These are phyloP conservation scores for Pleurozium schreberi DNA, from an alignment of 225 moss, liverwort and hornwort genomes.

Conservation along the genomic window DNA sequence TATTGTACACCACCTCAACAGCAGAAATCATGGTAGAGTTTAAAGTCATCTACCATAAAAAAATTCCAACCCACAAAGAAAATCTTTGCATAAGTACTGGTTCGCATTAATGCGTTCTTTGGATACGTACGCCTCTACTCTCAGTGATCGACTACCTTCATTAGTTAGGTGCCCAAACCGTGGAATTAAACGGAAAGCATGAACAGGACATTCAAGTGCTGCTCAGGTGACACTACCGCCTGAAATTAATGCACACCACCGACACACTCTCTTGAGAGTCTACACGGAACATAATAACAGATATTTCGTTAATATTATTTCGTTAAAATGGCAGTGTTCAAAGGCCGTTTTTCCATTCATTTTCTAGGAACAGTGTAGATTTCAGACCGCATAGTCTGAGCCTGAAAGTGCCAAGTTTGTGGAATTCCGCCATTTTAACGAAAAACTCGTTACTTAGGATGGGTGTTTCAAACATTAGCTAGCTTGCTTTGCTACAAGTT, in stretches of 20 bases:
- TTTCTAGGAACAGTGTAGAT: too few relatives aligned
- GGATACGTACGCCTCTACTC: not conserved
- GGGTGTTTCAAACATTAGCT: not conserved
- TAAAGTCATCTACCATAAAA: not conserved
- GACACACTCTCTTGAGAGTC: not conserved
- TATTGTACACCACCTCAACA: not conserved
- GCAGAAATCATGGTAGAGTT: not conserved
- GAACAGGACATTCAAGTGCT: too few relatives aligned
- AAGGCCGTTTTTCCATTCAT: too few relatives aligned
- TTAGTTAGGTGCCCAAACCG: not conserved
- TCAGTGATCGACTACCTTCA: too few relatives aligned
- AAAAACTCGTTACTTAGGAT: too few relatives aligned
- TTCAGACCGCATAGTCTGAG: too few relatives aligned
- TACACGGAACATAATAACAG: not conserved
- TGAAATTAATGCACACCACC: not conserved
- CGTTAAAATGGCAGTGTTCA: too few relatives aligned
- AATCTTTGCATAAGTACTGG: not conserved
- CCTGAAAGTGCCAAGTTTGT: too few relatives aligned
- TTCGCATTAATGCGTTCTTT: not conserved
- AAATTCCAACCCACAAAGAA: too few relatives aligned
- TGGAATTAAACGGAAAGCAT: not conserved
- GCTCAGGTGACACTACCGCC: not conserved
- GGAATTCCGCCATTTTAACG: too few relatives aligned
- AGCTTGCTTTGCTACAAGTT: not conserved
- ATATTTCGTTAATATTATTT: too few relatives aligned